These are phyloP conservation scores for Volvariella volvacea DNA, from an alignment of 1,284 basidiomycete species.

Conservation along the genomic window DNA sequence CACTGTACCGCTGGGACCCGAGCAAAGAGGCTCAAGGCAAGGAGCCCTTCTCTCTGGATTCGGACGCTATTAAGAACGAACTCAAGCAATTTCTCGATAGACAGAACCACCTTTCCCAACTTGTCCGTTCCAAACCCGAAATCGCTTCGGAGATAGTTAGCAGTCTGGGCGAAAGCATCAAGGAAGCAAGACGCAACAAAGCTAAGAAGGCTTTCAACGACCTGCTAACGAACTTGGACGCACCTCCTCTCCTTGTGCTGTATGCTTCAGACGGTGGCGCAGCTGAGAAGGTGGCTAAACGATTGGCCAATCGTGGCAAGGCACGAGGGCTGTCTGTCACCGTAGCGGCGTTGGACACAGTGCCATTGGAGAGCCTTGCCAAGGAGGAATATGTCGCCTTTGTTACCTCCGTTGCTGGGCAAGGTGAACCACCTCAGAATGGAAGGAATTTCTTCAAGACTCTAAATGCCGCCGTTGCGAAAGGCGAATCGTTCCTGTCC, in stretches of 20 bases:
- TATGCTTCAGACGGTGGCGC: slow-evolving; percentile 94
- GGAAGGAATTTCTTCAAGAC: slow-evolving; percentile 89
- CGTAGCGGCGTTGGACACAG: slow-evolving; percentile 70
- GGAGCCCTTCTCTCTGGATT: slow-evolving; percentile 91
- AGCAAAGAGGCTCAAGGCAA: slow-evolving; percentile 66
- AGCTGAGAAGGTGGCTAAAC: slow-evolving; percentile 94
- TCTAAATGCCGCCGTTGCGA: slow-evolving; percentile 59
- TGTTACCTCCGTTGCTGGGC: slow-evolving; percentile 95
- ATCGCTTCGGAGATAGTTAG: slow-evolving; percentile 82
- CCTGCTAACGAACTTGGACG: slow-evolving; percentile 81
- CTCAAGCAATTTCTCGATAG: slow-evolving; percentile 94
- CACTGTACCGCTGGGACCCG: slow-evolving; percentile 97
- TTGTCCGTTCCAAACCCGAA: slow-evolving; percentile 76
- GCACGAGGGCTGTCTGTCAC: slow-evolving; percentile 79
- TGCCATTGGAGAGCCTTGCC: slow-evolving; percentile 68
- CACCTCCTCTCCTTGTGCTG: slow-evolving; percentile 83
- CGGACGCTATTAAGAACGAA: slow-evolving; percentile 90
- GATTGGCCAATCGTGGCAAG: slow-evolving; percentile 79
- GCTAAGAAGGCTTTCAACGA: slow-evolving; percentile 86
- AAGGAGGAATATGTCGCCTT: slow-evolving; percentile 83
- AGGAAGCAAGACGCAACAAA: slow-evolving; percentile 78
- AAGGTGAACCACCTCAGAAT: slow-evolving; percentile 97
- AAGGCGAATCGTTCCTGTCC: slow-evolving; percentile 47
- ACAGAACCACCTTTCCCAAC: slow-evolving; percentile 93
- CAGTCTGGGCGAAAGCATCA: slow-evolving; percentile 79